Percentiles rank a stretch among this genome's conserved stretches.
Conservation (phyloP, 1,284 basidiomycete genomes). For the Calocybe gambosa region DNA sequence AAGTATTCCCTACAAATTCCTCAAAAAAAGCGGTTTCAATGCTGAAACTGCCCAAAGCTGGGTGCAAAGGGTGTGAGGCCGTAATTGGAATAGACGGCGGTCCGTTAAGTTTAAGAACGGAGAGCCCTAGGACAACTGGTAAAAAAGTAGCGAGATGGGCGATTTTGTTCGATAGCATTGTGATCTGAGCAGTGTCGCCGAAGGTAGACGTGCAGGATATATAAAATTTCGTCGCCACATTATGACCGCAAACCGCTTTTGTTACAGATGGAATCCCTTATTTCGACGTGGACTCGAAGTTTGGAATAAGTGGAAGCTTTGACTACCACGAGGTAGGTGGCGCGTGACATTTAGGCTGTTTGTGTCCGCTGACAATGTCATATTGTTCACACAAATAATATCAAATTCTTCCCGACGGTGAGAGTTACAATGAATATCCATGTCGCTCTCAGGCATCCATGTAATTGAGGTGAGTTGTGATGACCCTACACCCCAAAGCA, state of each 20-base stretch:
- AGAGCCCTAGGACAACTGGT: constrained; percentile 15
- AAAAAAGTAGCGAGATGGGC: constrained; percentile 1
- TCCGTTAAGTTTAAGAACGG: constrained; percentile 31
- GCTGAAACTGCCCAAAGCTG: constrained; percentile 43
- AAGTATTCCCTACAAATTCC: constrained; percentile 38
- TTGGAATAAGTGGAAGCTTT: background rate
- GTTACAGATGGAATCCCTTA: background rate
- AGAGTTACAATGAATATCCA: constrained; percentile 15
- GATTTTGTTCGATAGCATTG: constrained; percentile 1
- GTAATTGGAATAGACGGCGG: constrained; percentile 33
- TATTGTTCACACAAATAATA: no score
- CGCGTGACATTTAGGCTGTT: background rate
- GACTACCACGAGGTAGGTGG: background rate
- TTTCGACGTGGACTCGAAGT: background rate
- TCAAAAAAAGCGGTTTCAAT: constrained; percentile 48
- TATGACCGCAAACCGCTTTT: background rate
- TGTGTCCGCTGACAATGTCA: background rate
- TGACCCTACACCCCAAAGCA: background rate
- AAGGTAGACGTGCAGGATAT: background rate
- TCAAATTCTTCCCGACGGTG: no score
- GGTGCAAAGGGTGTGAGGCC: constrained; percentile 36
- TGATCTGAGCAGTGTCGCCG: background rate
- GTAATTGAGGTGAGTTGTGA: constrained; percentile 47
- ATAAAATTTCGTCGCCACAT: background rate
- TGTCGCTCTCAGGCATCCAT: constrained; percentile 48